A percentile compares a stretch with the other conserved stretches of the same genome.
Evolutionary conservation across 306 rosid genomes (phyloP).

Genomic region (Rosa rugosa): DNA sequence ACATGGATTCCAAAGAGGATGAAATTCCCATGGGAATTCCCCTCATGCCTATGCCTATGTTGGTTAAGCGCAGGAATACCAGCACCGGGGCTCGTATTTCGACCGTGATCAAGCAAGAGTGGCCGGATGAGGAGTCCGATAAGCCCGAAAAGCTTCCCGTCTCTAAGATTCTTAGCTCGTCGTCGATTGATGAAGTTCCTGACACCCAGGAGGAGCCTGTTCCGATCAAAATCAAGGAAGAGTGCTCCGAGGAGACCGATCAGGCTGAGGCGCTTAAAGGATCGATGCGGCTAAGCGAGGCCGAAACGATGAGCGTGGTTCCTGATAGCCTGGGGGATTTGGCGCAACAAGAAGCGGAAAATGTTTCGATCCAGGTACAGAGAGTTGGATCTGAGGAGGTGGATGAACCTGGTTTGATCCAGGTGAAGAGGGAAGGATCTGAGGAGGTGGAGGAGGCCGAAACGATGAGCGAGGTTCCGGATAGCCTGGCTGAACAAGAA

Average conservation of each 20-base stretch:
- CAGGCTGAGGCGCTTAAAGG: no score
- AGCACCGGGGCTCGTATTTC: constrained; percentile 55
- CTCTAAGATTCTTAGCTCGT: background rate
- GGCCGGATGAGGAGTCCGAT: background rate
- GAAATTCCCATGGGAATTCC: background rate
- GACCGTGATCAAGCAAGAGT: constrained; percentile 21
- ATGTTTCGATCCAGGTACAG: background rate
- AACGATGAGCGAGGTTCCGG: background rate
- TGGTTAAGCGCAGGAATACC: constrained; percentile 45
- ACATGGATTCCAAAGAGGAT: constrained; percentile 5
- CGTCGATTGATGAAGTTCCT: background rate
- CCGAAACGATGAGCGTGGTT: background rate
- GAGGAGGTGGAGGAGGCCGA: no score
- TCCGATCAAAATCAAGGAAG: background rate
- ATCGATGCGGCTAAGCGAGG: background rate
- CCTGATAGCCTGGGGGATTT: constrained; percentile 3
- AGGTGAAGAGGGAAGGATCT: no score
- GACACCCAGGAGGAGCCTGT: background rate
- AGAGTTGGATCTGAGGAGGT: background rate
- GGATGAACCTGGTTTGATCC: no score
- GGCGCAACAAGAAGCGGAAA: background rate
- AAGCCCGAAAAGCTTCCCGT: background rate
- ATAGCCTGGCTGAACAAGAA: background rate
- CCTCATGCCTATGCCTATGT: constrained; percentile 20
- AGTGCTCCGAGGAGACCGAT: background rate